Evolutionary conservation across 441 rosid genomes (phyloP), one percentile per base, ranked within the genome.

Genomic region (Pelargonium australe): DNA sequence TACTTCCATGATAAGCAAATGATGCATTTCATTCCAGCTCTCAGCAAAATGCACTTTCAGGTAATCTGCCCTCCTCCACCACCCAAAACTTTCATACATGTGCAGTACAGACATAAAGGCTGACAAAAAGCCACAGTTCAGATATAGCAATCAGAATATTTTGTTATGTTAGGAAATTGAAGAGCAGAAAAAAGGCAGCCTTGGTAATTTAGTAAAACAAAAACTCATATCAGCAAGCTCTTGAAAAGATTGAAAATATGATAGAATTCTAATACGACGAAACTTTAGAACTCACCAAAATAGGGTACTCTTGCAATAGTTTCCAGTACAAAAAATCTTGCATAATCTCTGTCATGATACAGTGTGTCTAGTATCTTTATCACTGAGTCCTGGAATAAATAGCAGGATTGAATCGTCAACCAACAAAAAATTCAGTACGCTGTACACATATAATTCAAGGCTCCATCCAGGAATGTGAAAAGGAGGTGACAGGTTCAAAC

Each of bases 1-100:
- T 82, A 93, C 97, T 77, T 93, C 98, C 98, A 93, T 93, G 64
- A 93, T 87, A 67, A 93, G 96, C 82, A 90, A 83, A 82, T 90
- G 98, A 63, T 93, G 98, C 98, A 93, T 93, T 80, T 93, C 96
- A 78, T 93, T 93, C 98, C 97, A 93, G 80, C 95, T 93, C 85
- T 93, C 96, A 68, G 98, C 98, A 85, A 93, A 93, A 73, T 93
- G 98, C 44, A 93, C 97, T 85, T 89, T 89, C 40, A 93, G 47
- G 75, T 93, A 93, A 77, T 93, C 97, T 23, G 98, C 95, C 79
- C 87, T 85, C 77, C 98, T 91, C 98, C 98, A 93, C 98, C 98
- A 93, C 68, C 98, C 98, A 78, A 91, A 91, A 77, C 93, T 93
- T 90, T 93, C 98, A 76, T 93, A 93, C 98, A 91, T 72, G 66